Base-by-base conservation (phyloP, 192 early-diverging fungal genomes). In the Coemansia sp. region DNA sequence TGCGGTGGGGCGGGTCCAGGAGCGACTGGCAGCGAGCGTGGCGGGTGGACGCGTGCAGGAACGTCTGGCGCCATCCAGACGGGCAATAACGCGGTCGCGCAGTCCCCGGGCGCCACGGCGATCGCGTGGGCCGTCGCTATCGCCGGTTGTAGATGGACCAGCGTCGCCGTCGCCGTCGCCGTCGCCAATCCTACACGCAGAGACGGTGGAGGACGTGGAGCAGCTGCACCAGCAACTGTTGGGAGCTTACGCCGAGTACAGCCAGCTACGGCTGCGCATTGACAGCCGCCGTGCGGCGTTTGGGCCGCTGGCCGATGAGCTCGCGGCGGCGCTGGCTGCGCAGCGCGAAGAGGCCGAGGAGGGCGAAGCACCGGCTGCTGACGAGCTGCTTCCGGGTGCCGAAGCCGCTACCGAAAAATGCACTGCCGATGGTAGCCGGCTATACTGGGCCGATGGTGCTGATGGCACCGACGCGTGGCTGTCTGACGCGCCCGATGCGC, bases 1-100 rank as follows among this genome's bases (percentile, higher is more conserved):
- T 12, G 74, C 74, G 7, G 74, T 76, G 16, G 60, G 64, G 19
- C 50, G 74, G 7, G 74, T 76, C 27, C 77, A 74, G 62, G 71
- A 74, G 22, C 59, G 61, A 10, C 65, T 80, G 31, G 77, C 38
- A 44, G 38, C 38, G 14, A 14, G 38, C 16, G 38, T 0, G 12
- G 38, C 38, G 38, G 38, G 9, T 2, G 38, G 38, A 16, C 38
- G 38, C 3, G 38, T 44, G 14, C 8, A 44, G 38, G 38, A 44
- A 14, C 38, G 38, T 3, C 38, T 44, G 38, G 38, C 38, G 38
- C 12, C 38, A 14, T 3, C 38, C 38, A 14, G 38, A 14, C 38
- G 12, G 38, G 14, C 38, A 44, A 14, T 16, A 14, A 44, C 38
- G 12, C 38, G 38, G 38, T 44, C 38, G 14, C 38, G 38, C 12